Conservation (phyloP, 2,329 filamentous ascomycete genomes). For the Penicillium decumbens region DNA sequence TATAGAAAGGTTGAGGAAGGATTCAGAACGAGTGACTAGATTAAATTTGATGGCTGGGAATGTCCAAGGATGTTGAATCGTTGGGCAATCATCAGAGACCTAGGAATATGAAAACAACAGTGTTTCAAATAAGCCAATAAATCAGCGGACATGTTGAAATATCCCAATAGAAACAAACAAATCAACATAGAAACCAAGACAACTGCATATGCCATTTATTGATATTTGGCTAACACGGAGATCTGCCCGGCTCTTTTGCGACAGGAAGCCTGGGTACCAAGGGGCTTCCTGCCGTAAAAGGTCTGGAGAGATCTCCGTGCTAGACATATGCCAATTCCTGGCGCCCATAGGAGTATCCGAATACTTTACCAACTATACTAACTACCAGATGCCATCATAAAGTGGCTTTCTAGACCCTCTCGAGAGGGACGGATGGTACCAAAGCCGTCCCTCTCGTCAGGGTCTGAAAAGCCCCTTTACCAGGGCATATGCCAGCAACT, state of each 20-base stretch:
- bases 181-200: neutral
- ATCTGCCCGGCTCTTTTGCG: neutral
- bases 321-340: neutral
- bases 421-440: slow-evolving; percentile 3
- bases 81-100: neutral
- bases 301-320: neutral
- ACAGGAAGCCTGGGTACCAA: neutral
- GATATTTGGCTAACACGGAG: neutral
- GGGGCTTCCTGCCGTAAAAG: neutral
- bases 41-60: neutral
- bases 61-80: neutral
- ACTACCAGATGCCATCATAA: slow-evolving; percentile 7
- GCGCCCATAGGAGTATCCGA: neutral
- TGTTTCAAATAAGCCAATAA: neutral
- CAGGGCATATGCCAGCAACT: neutral
- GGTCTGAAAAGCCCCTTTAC: neutral
- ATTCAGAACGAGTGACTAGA: neutral
- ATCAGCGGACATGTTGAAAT: neutral
- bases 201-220: neutral
- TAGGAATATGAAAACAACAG: neutral
- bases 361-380: slow-evolving; percentile 12
- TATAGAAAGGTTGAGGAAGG: neutral
- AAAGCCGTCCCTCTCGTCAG: neutral
- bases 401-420: slow-evolving; percentile 8
- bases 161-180: neutral